Base-by-base conservation (phyloP, 768 basidiomycete species). In the Phanerochaete sordida region DNA sequence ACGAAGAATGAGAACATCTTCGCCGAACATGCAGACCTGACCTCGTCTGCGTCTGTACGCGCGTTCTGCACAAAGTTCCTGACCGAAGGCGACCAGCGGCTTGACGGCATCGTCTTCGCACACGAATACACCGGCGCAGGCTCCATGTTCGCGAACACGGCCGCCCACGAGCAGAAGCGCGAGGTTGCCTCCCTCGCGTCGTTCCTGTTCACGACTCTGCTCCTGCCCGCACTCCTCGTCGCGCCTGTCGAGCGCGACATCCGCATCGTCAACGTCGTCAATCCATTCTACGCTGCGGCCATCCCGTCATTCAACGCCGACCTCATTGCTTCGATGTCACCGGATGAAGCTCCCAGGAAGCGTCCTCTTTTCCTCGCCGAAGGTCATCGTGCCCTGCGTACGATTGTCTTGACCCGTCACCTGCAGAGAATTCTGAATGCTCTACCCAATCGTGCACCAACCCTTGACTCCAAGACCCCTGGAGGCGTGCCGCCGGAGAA, bases 181-280 rank as follows among this genome's bases (percentile, higher is more conserved):
- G 81, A 82, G 53, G 69, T 75, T 0, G 72, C 74, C 1, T 84
- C 87, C 0, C 70, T 91, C 37, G 87, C 88, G 23, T 88, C 88
- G 1, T 95, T 94, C 74, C 75, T 94, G 57, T 79, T 95, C 5
- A 79, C 83, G 7, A 95, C 93, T 1, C 77, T 91, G 6, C 79
- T 97, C 0, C 80, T 96, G 0, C 93, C 94, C 2, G 79, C 83
- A 28, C 76, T 96, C 3, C 84, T 97, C 16, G 84, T 90, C 26
- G 88, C 91, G 0, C 93, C 94, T 0, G 78, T 81, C n/a, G 94
- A 95, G 69, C 82, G 94, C 35, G 91, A 95, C 63, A 92, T 97
- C 44, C 88, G 95, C n/a, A 83, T 97, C 63, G 77, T 98, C 69
- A 87, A 86, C 58, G 79, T 94, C 43, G 82, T 95, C 69, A 93